phyloP scores from a whole-genome alignment of 129 eudicot species.

The Flaveria bidentis region DNA sequence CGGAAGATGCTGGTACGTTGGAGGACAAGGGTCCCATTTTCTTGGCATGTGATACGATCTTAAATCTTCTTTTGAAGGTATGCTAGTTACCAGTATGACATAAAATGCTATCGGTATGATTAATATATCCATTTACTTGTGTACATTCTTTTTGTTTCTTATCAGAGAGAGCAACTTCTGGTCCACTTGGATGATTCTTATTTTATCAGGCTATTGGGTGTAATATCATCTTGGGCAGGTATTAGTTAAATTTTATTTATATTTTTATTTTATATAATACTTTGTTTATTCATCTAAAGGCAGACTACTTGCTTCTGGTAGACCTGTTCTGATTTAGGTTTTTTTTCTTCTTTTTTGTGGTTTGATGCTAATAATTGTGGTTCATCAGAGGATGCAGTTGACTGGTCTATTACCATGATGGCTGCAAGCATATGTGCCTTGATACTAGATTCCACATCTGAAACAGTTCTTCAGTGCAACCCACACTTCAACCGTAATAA shows the following conservation, averaged over 20 bases:
- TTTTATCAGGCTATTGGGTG: constrained; percentile 55
- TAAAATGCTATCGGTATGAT: background rate
- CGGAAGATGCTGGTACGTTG: constrained; percentile 31
- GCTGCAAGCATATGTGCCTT: constrained; percentile 86
- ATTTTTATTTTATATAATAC: background rate
- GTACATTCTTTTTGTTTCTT: constrained; percentile 3
- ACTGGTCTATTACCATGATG: constrained; percentile 66
- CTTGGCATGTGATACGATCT: constrained; percentile 87
- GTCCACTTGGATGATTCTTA: constrained; percentile 47
- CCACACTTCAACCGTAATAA: constrained; percentile 45
- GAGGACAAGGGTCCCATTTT: constrained; percentile 62
- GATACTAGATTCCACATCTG: constrained; percentile 71
- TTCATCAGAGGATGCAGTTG: constrained; percentile 44
- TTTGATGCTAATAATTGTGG: constrained; percentile 18
- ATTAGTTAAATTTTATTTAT: background rate
- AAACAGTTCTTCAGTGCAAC: constrained; percentile 52
- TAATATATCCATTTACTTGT: background rate
- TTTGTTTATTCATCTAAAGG: background rate
- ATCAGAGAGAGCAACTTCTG: constrained; percentile 55
- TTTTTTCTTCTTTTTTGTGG: background rate
- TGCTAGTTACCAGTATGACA: background rate
- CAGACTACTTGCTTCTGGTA: background rate
- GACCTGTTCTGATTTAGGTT: background rate
- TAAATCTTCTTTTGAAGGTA: constrained; percentile 84
- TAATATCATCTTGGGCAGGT: constrained; percentile 73